Evolutionary conservation across 352 stramenopile species (phyloP).

Genomic region (Phytophthora syringae): DNA sequence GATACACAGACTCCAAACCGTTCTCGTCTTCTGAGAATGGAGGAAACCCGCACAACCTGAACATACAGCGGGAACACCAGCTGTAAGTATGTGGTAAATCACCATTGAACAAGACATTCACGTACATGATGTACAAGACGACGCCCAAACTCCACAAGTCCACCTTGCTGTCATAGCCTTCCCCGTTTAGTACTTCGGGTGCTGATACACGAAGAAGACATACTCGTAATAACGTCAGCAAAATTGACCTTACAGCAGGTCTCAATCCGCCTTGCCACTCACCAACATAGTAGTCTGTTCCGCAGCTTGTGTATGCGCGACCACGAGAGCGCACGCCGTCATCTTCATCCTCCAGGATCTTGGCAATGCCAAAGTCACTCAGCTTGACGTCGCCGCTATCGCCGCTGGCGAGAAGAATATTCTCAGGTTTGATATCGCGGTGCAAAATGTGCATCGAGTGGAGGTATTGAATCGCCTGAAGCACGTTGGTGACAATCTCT

Average conservation of each 20-base stretch:
- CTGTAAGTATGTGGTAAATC: background rate
- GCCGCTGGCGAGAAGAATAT: conserved; percentile 77
- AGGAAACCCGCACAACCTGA: conserved; percentile 81
- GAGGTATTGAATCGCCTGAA: conserved; percentile 76
- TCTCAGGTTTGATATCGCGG: conserved; percentile 86
- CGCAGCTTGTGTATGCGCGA: conserved; percentile 88
- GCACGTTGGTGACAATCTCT: conserved; percentile 77
- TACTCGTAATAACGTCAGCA: conserved; percentile 3
- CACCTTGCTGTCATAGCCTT: conserved; percentile 90
- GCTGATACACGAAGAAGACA: conserved; percentile 34
- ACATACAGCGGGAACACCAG: background rate
- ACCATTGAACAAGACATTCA: background rate
- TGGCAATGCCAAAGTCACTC: conserved; percentile 86
- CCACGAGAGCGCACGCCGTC: conserved; percentile 70
- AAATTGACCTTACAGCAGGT: no score
- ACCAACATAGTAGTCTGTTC: conserved; percentile 90
- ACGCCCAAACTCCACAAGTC: conserved; percentile 88
- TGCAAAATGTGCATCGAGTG: conserved; percentile 86
- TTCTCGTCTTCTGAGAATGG: conserved; percentile 86
- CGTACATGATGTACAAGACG: conserved; percentile 90
- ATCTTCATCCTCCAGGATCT: conserved; percentile 83
- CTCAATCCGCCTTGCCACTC: no score
- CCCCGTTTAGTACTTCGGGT: conserved; percentile 84
- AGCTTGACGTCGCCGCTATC: conserved; percentile 83
- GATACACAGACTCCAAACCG: conserved; percentile 83